Evolutionary conservation across 768 basidiomycete species (phyloP), one percentile per base, ranked within the genome.

Genomic region (Russula earlei): DNA sequence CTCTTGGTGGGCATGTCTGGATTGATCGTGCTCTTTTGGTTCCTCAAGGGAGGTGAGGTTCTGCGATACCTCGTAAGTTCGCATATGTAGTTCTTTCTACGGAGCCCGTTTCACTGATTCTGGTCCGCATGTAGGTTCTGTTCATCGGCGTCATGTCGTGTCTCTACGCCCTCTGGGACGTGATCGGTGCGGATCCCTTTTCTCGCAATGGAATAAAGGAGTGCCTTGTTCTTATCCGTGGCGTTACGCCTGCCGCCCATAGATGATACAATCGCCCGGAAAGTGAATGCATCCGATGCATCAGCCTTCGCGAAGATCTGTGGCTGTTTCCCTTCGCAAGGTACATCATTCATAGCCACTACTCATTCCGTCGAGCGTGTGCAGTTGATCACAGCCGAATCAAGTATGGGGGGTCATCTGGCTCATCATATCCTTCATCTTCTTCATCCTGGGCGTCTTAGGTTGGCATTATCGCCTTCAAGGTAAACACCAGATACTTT

Each of bases 81-180:
- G 44, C 25, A n/a, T 22, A 7, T 10, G 24, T 8, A 8, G 15
- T 7, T 27, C 15, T 25, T 22, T 45, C 17, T 11, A 3, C 10
- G 10, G 17, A 29, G 2, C 14, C 8, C 11, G 10, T 14, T 36
- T 36, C 31, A 37, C 36, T 48, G 12, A 42, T 37, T 41, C 7
- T 15, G 19, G 7, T 9, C 9, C 19, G 9, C 51, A 2, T 19
- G 4, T 29, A 87, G 87, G 74, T 91, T 11, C 68, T 92, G 24
- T 92, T 92, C 67, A 80, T 92, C 33, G 90, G 90, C 17, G 80
- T 82, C 59, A 92, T 92, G 90, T 88, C 85, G 8, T 88, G 86
- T 68, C 72, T 92, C 73, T 92, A 92, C 63, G 84, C 82, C 49
- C 75, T 91, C 1, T 94, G 89, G 87, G 92, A 95, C 63, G 85